Evolutionary conservation across 1,284 basidiomycete genomes (phyloP), one percentile per base, ranked within the genome.

Genomic region (Cutaneotrichosporon daszewskae): DNA sequence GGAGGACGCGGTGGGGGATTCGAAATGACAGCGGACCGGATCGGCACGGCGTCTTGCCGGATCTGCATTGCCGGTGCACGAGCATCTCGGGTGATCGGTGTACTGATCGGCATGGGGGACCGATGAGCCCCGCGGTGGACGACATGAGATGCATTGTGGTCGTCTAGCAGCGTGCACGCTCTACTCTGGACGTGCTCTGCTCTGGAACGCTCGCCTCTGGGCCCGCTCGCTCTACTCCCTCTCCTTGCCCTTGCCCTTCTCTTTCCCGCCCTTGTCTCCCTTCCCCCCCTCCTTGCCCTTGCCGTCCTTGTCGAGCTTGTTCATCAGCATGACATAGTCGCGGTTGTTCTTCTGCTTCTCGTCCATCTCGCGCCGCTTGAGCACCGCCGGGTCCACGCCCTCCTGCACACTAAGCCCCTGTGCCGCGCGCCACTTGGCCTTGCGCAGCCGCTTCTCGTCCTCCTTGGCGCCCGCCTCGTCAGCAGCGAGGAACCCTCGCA

Each of bases 401-500:
- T 67, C 68, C 46, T 70, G 69, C 23, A 49, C 34, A 1, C 59
- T 45, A 7, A 73, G 47, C 17, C 72, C 72, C 43, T 72, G 66
- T 49, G 77, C 78, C 37, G 79, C 80, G 54, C 78, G 72, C 69
- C 76, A 78, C 59, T 84, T 85, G 37, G 85, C 84, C 68, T 87
- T 90, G 43, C 77, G 74, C 43, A 82, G 79, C 51, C 75, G 77
- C 56, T 80, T 76, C 57, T 84, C 84, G 47, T 80, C 78, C 8
- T 73, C 74, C 45, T 79, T 77, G 44, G 78, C 78, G 4, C 76
- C 79, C 13, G 79, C 81, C 22, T 79, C 74, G 50, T 88, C 85
- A 68, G 83, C 79, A 5, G 79, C 83, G 32, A 94, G 72, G 45
- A 91, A 77, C 24, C 87, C 84, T 35, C 80, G 79, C 64, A 91